phyloP scores from a whole-genome alignment of 140 eudicot species.

The Ambrosia hybrid region DNA sequence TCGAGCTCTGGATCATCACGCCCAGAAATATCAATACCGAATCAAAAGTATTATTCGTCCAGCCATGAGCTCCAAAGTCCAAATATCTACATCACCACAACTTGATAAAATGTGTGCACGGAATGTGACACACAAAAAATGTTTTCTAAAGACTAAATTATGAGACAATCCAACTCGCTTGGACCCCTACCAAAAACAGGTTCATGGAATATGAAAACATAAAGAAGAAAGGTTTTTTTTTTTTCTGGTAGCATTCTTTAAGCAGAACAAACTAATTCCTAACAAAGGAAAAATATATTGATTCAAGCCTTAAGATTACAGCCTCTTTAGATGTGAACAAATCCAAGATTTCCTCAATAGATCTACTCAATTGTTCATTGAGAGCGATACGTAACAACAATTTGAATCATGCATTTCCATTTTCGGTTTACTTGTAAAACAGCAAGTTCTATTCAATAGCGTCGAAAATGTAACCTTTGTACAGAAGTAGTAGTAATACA shows the following conservation, averaged over 20 bases:
- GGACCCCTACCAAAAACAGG: neutral
- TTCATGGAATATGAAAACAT: neutral
- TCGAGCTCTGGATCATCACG: too few relatives aligned
- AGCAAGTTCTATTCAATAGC: neutral
- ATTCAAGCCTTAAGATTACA: neutral
- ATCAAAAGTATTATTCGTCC: too few relatives aligned
- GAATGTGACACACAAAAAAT: too few relatives aligned
- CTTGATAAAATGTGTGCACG: too few relatives aligned
- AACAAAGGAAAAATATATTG: neutral
- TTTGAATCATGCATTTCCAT: neutral
- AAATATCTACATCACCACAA: too few relatives aligned
- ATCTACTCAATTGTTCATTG: neutral
- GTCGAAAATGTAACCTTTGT: too few relatives aligned
- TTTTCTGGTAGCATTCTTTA: neutral
- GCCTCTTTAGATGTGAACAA: neutral
- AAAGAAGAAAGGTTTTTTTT: too few relatives aligned
- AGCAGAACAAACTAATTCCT: neutral
- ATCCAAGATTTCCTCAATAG: neutral
- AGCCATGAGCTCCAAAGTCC: too few relatives aligned
- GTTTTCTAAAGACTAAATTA: too few relatives aligned
- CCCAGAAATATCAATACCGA: too few relatives aligned
- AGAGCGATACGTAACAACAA: neutral
- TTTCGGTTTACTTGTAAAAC: slow-evolving; percentile 1
- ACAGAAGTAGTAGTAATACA: too few relatives aligned
- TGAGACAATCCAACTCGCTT: neutral